Base-by-base conservation (phyloP, 73 alveolate species). In the Breviolum minutum region DNA sequence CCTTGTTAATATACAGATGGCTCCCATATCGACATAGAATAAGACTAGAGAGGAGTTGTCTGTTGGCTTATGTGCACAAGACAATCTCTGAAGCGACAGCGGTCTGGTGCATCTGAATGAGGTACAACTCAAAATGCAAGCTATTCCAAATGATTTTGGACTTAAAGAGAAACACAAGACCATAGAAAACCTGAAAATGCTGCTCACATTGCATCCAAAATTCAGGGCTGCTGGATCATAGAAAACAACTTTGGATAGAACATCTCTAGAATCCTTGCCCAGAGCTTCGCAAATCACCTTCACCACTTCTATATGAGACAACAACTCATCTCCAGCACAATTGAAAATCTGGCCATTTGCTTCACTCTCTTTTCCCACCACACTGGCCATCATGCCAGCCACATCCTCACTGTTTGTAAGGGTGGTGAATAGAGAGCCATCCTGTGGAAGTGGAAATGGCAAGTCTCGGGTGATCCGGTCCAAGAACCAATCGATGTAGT, bases 401-500 rank as follows among this genome's bases (percentile, higher is more conserved):
- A 94, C 99, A 40, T 94, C 99, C 63, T 94, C 94, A 73, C 86
- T 66, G 85, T 94, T 94, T 73, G 99, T 94, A 40, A 94, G 54
- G 63, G 99, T 94, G 48, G 99, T 94, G 70, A 77, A 79, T 30
- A 94, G 66, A 20, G 86, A 61, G 84, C 99, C 99, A 66, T 94
- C 94, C 73, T 70, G 27, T 8, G 99, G 99, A 54, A 94, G 80
- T 8, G 99, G 99, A 30, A 94, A 94, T 30, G 92, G 94, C 74
- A 94, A 12, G 26, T 80, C 99, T 24, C 94, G 61, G 63, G 94
- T 63, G 76, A 94, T 94, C 60, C 99, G 99, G 63, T 94, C 99
- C 82, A 94, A 71, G 74, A 94, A 94, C 99, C 99, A 94, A 63
- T 94, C 99, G 73, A 94, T 14, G 94, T 94, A 94, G 85, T 94